Evolutionary conservation across 305 asterid species (phyloP), one percentile per base, ranked within the genome.

Genomic region (Rubia peregrina): DNA sequence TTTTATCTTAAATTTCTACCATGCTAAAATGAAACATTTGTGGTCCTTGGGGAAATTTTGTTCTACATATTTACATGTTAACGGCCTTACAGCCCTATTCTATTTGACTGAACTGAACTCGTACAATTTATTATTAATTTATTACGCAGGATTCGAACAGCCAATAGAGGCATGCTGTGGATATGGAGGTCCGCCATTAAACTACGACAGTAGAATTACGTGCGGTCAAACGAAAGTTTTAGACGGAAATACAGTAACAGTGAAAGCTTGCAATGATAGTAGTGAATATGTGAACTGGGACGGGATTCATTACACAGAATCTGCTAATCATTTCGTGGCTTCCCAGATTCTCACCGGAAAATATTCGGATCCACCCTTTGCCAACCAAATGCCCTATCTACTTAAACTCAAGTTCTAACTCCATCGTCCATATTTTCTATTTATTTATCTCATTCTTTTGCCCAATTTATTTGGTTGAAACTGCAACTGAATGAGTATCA

Each of bases 231-330:
- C 93, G 1, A 91, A 88, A 78, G 84, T 83, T 66, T 12, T 94
- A 67, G 86, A 91, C 65, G 97, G 96, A 71, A 94, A 78, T 69
- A 79, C 87, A 21, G 78, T 87, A 41, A 85, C 96, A 9, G 93
- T 84, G 62, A 88, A 82, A 86, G 93, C 89, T 56, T 94, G 99
- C 81, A 81, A 76, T 76, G 97, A 94, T 78, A 81, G 81, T 19
- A 91, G 88, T 16, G 93, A 85, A 46, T 85, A 91, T 76, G 81
- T 91, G 74, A 94, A 81, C 75, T 94, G 97, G 97, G 99, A 94
- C 74, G 99, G 97, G 21, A 89, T 89, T 80, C 97, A 94, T 74
- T 89, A 89, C 85, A 87, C 96, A 5, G 96, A 94, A 73, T 94
- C 96, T 65, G 99, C 96, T 70, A 94, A 89, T 70, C 92, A 86